phyloP scores from a whole-genome alignment of 164 flowering plant genomes.

The Macadamia integrifolia region DNA sequence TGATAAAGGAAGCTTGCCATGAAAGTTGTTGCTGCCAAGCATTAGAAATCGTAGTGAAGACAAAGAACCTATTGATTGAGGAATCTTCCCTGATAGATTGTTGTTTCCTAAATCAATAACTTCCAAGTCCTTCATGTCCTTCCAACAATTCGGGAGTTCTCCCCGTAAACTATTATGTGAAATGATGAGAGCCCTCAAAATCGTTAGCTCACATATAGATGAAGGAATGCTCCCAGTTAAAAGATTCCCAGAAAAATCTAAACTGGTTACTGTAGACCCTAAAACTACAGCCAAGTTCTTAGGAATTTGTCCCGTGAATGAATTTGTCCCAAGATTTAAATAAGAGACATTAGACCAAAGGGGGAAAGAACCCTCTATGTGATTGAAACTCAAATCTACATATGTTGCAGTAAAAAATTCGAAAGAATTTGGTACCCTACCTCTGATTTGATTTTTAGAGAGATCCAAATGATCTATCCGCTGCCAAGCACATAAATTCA shows the following conservation, averaged over 20 bases:
- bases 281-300: too few species aligned
- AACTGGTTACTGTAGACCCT: too few species aligned
- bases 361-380: too few species aligned
- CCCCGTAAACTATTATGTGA: slow-evolving; percentile 17
- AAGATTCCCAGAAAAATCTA: not conserved
- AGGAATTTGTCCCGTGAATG: too few species aligned
- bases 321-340: too few species aligned
- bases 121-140: not conserved
- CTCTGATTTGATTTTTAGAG: too few species aligned
- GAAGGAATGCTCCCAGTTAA: slow-evolving; percentile 14
- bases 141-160: slow-evolving; percentile 22
- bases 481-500: too few species aligned
- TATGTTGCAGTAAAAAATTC: too few species aligned
- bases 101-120: slow-evolving; percentile 3
- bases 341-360: too few species aligned
- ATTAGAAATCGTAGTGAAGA: not conserved
- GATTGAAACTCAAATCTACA: too few species aligned
- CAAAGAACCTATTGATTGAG: slow-evolving; percentile 14
- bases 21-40: not conserved
- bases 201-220: not conserved
- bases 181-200: not conserved
- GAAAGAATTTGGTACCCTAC: too few species aligned
- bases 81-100: slow-evolving; percentile 13
- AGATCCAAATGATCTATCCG: too few species aligned
- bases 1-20: not conserved